A percentile compares a stretch with the other conserved stretches of the same genome.
Conservation (phyloP, 805 yeast species). For the Nakazawaea wyomingensis region DNA sequence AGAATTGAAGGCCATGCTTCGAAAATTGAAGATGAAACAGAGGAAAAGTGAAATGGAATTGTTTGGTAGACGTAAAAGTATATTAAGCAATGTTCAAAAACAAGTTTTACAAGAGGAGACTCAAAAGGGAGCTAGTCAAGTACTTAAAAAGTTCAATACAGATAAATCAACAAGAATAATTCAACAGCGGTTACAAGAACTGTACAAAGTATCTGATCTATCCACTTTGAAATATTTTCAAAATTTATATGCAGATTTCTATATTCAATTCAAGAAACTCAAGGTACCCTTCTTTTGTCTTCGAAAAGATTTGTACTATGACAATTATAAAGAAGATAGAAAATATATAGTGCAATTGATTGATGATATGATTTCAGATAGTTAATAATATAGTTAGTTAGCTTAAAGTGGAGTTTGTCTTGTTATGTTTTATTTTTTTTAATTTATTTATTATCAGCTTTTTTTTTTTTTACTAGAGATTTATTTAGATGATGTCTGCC, state of each 20-base stretch:
- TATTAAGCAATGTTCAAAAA: not conserved
- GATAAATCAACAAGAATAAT: not conserved
- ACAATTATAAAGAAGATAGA: slow-evolving; percentile 8
- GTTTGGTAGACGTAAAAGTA: not conserved
- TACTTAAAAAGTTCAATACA: not conserved
- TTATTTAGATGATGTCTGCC: slow-evolving; percentile 29
- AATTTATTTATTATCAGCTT: too few species aligned
- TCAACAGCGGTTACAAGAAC: not conserved
- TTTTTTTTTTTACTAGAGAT: too few species aligned
- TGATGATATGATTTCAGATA: slow-evolving; percentile 5
- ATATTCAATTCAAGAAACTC: slow-evolving; percentile 4
- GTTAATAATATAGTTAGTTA: not conserved
- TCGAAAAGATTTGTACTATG: slow-evolving; percentile 6
- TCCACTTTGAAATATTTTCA: not conserved
- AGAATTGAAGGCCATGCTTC: not conserved
- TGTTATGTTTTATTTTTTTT: too few species aligned
- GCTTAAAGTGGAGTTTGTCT: too few species aligned
- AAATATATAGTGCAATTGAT: slow-evolving; percentile 9
- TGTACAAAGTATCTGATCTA: not conserved
- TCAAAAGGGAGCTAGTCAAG: not conserved
- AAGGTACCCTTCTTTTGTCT: slow-evolving; percentile 14
- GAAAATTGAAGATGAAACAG: slow-evolving; percentile 3
- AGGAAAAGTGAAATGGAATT: not conserved
- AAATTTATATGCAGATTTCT: slow-evolving; percentile 7
- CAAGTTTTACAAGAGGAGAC: not conserved